Evolutionary conservation across 2,329 filamentous ascomycete species (phyloP).

Genomic region (Botryotinia calthae): DNA sequence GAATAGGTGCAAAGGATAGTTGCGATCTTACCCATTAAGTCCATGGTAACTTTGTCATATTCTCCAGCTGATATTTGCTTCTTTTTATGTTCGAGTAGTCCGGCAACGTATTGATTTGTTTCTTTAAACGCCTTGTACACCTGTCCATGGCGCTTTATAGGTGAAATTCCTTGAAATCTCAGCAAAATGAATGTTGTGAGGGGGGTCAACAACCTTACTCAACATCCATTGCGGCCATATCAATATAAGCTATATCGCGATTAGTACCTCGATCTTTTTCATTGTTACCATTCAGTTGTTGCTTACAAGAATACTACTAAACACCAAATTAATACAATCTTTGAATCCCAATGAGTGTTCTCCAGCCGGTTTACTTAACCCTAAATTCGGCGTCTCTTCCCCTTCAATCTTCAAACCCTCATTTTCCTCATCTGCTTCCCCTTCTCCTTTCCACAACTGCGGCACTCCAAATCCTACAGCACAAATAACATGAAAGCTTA

Average conservation of each 20-base stretch:
- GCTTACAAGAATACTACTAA: slow-evolving; percentile 44
- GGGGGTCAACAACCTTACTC: slow-evolving; percentile 32
- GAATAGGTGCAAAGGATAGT: neutral
- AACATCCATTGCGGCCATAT: slow-evolving; percentile 46
- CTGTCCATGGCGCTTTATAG: slow-evolving; percentile 43
- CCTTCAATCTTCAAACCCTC: neutral
- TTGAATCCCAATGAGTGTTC: slow-evolving; percentile 47
- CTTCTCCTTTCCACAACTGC: slow-evolving; percentile 42
- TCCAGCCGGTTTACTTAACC: neutral
- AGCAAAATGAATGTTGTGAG: neutral
- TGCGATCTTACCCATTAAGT: slow-evolving; percentile 29
- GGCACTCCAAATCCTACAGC: slow-evolving; percentile 49
- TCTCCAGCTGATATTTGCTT: slow-evolving; percentile 29
- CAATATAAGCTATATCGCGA: neutral
- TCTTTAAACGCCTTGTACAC: slow-evolving; percentile 45
- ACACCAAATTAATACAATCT: slow-evolving; percentile 46
- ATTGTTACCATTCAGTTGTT: neutral
- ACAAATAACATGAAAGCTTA: slow-evolving; percentile 54
- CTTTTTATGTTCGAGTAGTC: slow-evolving; percentile 44
- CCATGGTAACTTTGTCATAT: slow-evolving; percentile 30
- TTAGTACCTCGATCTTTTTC: neutral
- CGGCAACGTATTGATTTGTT: slow-evolving; percentile 52
- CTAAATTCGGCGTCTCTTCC: neutral
- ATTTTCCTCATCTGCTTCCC: neutral
- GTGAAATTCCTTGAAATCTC: slow-evolving; percentile 32